Evolutionary conservation across 306 rosid species (phyloP).

Genomic region (Medicago truncatula): MtrunA17r5.0-ANR NC_053045.1:60151001-60151500

Average conservation of each 20-base stretch:
- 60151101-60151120: slow-evolving; percentile 67
- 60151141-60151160: slow-evolving; percentile 32
- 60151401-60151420: slow-evolving; percentile 96
- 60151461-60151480: slow-evolving; percentile 31
- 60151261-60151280: slow-evolving; percentile 99
- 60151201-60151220: slow-evolving; percentile 61
- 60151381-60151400: slow-evolving; percentile 89
- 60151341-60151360: slow-evolving; percentile 46
- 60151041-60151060: slow-evolving; percentile 70
- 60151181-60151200: slow-evolving; percentile 36
- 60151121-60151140: slow-evolving; percentile 20
- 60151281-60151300: slow-evolving; percentile 64
- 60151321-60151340: slow-evolving; percentile 52
- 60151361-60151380: slow-evolving; percentile 99
- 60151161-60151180: slow-evolving; percentile 41
- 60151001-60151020: slow-evolving; percentile 36
- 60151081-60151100: slow-evolving; percentile 68
- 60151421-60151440: slow-evolving; percentile 90
- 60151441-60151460: slow-evolving; percentile 97
- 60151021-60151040: slow-evolving; percentile 65
- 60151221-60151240: slow-evolving; percentile 88
- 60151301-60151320: slow-evolving; percentile 32
- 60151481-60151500: slow-evolving; percentile 31
- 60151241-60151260: slow-evolving; percentile 95
- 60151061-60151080: slow-evolving; percentile 75